Percentiles rank a stretch among this genome's conserved stretches.
These are phyloP conservation scores for Boletus coccyginus DNA, from an alignment of 768 basidiomycete species.

Conservation along the genomic window DNA sequence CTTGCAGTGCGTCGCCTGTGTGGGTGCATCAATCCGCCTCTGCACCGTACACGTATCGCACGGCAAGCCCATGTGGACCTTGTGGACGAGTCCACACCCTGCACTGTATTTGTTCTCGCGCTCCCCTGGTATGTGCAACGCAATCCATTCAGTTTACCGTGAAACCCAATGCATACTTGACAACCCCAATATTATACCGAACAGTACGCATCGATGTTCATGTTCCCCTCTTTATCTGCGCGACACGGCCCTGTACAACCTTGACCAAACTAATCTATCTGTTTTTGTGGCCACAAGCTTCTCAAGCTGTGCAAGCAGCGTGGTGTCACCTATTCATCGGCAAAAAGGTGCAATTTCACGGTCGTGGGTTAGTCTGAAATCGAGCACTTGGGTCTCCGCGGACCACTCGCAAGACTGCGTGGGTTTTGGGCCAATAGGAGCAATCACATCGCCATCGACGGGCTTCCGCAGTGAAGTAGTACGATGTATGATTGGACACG, in stretches of 20 bases:
- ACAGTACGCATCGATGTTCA: not conserved
- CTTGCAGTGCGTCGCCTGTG: not conserved
- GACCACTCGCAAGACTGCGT: conserved; percentile 17
- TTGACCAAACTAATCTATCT: not conserved
- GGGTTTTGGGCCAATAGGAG: conserved; percentile 15
- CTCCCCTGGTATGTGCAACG: conserved; percentile 3
- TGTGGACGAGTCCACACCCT: not conserved
- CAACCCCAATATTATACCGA: not conserved
- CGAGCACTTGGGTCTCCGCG: conserved; percentile 19
- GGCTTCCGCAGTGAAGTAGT: conserved; percentile 17
- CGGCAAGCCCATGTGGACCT: not conserved
- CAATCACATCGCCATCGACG: conserved; percentile 21
- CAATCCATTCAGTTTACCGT: not conserved
- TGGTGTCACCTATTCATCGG: conserved; percentile 5
- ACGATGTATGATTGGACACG: conserved; percentile 7
- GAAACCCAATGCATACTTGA: not conserved
- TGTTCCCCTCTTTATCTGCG: conserved; percentile 6
- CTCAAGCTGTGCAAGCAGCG: not conserved
- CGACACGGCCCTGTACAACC: conserved; percentile 8
- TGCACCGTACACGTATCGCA: conserved; percentile 5
- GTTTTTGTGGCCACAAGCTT: not conserved
- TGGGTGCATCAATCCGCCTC: conserved; percentile 1
- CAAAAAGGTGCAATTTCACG: conserved; percentile 5
- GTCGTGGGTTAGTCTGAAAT: conserved; percentile 7
- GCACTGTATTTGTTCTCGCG: conserved; percentile 5